These are phyloP conservation scores for Phialophora tarda DNA, from an alignment of 2,329 filamentous ascomycete genomes.

Conservation along the genomic window DNA sequence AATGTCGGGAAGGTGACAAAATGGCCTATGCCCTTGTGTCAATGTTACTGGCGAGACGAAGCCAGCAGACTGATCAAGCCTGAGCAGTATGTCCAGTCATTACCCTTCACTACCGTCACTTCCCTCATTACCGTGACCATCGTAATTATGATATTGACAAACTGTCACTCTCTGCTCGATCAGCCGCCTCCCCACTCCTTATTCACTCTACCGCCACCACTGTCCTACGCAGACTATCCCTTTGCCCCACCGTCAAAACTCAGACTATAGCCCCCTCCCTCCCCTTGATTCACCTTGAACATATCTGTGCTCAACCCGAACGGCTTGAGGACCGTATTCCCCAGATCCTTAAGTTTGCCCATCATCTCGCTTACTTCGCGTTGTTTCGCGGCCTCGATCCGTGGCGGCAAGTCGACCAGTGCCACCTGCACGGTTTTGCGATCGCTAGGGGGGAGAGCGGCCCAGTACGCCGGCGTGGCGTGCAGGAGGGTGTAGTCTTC, in stretches of 20 bases:
- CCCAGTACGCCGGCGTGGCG: constrained; percentile 41
- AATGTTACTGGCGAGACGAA: no score
- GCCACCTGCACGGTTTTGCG: constrained; percentile 70
- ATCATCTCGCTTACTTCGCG: constrained; percentile 95
- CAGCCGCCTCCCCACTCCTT: no score
- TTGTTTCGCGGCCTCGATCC: constrained; percentile 78
- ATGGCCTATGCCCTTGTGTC: no score
- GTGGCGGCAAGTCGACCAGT: constrained; percentile 68
- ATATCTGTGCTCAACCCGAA: constrained; percentile 94
- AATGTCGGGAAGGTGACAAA: no score
- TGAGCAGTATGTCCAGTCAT: no score
- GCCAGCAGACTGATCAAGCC: no score
- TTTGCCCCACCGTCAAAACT: constrained; percentile 64
- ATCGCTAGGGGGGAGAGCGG: constrained; percentile 70
- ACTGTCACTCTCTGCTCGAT: no score
- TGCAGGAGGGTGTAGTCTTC: constrained; percentile 72
- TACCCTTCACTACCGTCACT: no score
- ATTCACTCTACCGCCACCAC: background rate
- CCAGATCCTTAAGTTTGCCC: constrained; percentile 90
- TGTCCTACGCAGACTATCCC: constrained; percentile 6
- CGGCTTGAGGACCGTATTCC: constrained; percentile 88
- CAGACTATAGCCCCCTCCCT: constrained; percentile 90
- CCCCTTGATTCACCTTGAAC: constrained; percentile 91
- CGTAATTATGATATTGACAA: no score
- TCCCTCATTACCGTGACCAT: no score